phyloP scores from a whole-genome alignment of 306 rosid species.

The Cicer judaicum region DNA sequence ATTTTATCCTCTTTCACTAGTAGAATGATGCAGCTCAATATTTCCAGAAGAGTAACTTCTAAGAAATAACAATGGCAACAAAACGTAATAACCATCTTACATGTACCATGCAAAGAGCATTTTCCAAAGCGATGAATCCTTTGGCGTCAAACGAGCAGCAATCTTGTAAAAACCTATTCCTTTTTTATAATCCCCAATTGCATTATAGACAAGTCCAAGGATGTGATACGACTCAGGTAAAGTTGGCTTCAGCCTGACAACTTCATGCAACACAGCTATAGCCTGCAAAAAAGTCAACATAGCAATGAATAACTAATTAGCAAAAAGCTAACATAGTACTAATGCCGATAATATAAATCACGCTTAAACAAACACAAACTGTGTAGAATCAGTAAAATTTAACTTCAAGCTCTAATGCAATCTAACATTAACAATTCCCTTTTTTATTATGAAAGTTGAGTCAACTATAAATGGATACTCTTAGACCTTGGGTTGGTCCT shows the following conservation, averaged over 20 bases:
- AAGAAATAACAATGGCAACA: slow-evolving; percentile 41
- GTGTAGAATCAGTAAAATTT: slow-evolving; percentile 29
- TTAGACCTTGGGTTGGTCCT: not conserved
- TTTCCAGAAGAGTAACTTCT: slow-evolving; percentile 34
- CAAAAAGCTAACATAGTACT: not conserved
- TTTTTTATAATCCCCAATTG: slow-evolving; percentile 61
- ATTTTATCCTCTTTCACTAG: too few relatives aligned
- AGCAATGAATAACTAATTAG: slow-evolving; percentile 25
- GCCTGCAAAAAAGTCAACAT: slow-evolving; percentile 63
- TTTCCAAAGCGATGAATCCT: slow-evolving; percentile 79
- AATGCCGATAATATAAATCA: not conserved
- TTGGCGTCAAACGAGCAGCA: slow-evolving; percentile 79
- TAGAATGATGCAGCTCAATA: slow-evolving; percentile 6
- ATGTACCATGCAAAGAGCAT: slow-evolving; percentile 67
- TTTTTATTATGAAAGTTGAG: slow-evolving; percentile 5
- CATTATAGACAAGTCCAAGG: slow-evolving; percentile 70
- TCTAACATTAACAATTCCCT: slow-evolving; percentile 13
- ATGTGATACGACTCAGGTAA: slow-evolving; percentile 81
- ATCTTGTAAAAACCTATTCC: slow-evolving; percentile 76
- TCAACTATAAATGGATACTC: not conserved
- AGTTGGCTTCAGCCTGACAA: slow-evolving; percentile 76
- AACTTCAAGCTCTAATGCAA: slow-evolving; percentile 10
- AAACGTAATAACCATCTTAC: slow-evolving; percentile 53
- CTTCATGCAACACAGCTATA: slow-evolving; percentile 63
- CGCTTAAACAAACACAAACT: not conserved